Base-by-base conservation (phyloP, 768 basidiomycete genomes). In the Mycena capillaripes region DNA sequence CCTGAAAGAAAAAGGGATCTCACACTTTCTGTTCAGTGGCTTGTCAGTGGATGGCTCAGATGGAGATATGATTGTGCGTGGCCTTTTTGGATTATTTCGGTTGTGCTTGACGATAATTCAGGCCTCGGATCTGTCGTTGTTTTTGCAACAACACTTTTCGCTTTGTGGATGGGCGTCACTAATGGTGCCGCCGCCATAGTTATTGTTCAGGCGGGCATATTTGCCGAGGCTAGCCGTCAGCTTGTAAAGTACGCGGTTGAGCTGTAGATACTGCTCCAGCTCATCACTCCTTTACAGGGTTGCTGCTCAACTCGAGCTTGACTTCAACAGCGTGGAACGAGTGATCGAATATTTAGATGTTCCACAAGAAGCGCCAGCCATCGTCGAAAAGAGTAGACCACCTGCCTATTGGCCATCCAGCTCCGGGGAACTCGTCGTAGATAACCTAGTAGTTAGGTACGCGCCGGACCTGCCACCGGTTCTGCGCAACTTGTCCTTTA, bases 301-400 rank as follows among this genome's bases (percentile, higher is more conserved):
- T 11, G 87, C 89, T 56, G 92, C 92, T 3, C 91, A 92, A 74
- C 79, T 93, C 2, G 93, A 93, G 77, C 86, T 93, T 16, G 91
- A 93, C 75, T 93, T 93, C 80, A 93, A 92, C 76, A 90, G 91
- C 44, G 89, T 93, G 2, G 93, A 94, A 76, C 89, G 93, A 68
- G 90, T 93, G 27, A 86, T 89, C 19, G 92, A 93, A 79, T 93
- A 93, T 76, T 83, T 93, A 23, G 87, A 88, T 40, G 86, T 92
- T 10, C 87, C 89, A 2, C 91, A 92, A 78, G 93, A 94, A 79
- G 91, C 92, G 0, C 90, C 91, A 48, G 87, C 91, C 0, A 81
- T 90, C 52, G 85, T 91, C 61, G 83, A 88, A 30, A 84, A 85
- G 42, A 84, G 76, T 60, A 85, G 89, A 57, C 91, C 92, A n/a